Base-by-base conservation (phyloP, 805 yeast genomes). In the Saccharomycopsis fermentans region DNA sequence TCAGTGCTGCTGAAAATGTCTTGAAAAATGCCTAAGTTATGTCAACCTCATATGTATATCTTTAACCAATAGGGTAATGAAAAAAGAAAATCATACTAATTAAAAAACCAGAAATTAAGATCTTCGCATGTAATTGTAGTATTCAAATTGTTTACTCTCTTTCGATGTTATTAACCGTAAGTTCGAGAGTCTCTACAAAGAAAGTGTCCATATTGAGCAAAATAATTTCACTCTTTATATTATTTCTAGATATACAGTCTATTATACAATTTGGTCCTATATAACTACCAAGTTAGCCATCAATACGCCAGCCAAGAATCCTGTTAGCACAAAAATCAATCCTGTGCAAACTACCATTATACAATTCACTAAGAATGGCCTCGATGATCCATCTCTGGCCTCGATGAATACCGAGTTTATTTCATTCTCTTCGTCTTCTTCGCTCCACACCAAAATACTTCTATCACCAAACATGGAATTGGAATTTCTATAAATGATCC, bases 1-100 rank as follows among this genome's bases (percentile, higher is more conserved):
- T 70, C 39, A 68, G 76, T 14, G 65, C 71, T 55, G 78, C 76
- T 54, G 75, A 73, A 61, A 70, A 72, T 59, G 70, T 74, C 40
- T 64, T 74, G 54, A 68, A 66, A 59, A 34, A 36, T 36, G 55
- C 55, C 11, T 54, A 17, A 27, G 4, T n/a, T 39, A 9, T 12
- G 9, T 21, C 9, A 43, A 21, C 21, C 9, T 11, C 24, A 21
- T 43, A 43, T 43, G n/a, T 19, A 6, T 21, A 39, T 17, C 19
- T n/a, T n/a, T n/a, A n/a, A n/a, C n/a, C n/a, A n/a, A n/a, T n/a
- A n/a, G n/a, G n/a, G n/a, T n/a, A n/a, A n/a, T n/a, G n/a, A n/a
- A n/a, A n/a, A n/a, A n/a, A n/a, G n/a, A n/a, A n/a, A n/a, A n/a
- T n/a, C n/a, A n/a, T n/a, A n/a, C n/a, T n/a, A n/a, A n/a, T n/a